phyloP scores from a whole-genome alignment of 2,329 filamentous ascomycete genomes.

The Ascochyta fabae region DNA sequence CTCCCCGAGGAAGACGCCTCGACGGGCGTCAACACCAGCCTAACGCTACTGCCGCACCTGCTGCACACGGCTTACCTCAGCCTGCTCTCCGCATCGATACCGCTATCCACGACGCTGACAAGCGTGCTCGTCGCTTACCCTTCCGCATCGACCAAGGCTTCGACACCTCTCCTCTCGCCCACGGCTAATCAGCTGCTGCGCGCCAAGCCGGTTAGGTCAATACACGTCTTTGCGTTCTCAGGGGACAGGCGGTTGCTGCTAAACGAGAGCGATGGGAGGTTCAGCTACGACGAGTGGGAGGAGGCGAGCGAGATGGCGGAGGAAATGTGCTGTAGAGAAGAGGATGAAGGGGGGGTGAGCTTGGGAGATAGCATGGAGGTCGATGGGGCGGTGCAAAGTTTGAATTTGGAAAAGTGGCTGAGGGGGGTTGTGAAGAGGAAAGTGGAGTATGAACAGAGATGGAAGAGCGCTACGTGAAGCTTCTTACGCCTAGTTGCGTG shows the following conservation, averaged over 20 bases:
- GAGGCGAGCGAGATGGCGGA: slow-evolving; percentile 69
- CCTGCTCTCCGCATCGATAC: slow-evolving; percentile 81
- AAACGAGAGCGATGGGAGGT: slow-evolving; percentile 81
- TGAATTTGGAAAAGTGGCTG: slow-evolving; percentile 49
- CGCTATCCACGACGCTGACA: slow-evolving; percentile 77
- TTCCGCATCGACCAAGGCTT: slow-evolving; percentile 67
- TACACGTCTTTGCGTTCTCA: slow-evolving; percentile 84
- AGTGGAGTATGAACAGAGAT: slow-evolving; percentile 50
- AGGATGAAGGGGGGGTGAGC: slow-evolving; percentile 43
- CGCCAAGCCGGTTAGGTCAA: slow-evolving; percentile 77
- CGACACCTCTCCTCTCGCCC: slow-evolving; percentile 57
- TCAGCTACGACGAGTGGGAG: slow-evolving; percentile 79
- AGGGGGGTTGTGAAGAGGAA: slow-evolving; percentile 49
- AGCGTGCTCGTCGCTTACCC: slow-evolving; percentile 82
- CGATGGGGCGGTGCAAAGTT: slow-evolving; percentile 38
- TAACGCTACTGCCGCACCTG: slow-evolving; percentile 80
- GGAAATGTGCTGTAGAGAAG: slow-evolving; percentile 65
- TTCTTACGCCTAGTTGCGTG: no score
- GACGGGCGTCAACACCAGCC: slow-evolving; percentile 69
- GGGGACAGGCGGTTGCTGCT: slow-evolving; percentile 71
- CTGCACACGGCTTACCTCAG: slow-evolving; percentile 84
- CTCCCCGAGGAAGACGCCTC: slow-evolving; percentile 71
- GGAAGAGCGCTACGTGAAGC: slow-evolving; percentile 48
- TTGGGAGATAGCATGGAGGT: slow-evolving; percentile 48
- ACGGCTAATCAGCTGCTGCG: slow-evolving; percentile 66